Evolutionary conservation across 805 yeast genomes (phyloP), one percentile per base, ranked within the genome.

Genomic region (Pichia manshurica): DNA sequence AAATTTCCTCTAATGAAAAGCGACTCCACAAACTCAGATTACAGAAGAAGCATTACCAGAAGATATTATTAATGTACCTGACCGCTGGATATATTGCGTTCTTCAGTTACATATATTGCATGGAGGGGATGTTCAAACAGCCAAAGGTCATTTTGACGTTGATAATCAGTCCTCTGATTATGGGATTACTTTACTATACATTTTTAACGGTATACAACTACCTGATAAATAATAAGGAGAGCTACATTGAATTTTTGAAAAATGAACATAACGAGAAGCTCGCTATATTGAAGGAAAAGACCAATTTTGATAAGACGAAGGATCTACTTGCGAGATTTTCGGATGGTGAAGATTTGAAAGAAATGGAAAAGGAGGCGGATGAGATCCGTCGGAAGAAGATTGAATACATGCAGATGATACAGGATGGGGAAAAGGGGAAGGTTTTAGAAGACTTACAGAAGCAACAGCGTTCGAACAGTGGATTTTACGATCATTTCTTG

Each of bases 271-370:
- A 68, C 50, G 69, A 69, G 34, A 69, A 65, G 47, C 56, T 67
- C 25, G 57, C 59, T 16, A 65, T 62, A 36, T 59, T 64, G 35
- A 65, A 63, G 48, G 70, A 62, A 48, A 73, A 78, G 58, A 85
- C 96, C 15, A 84, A 86, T 54, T 91, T 79, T 63, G 77, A 84
- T 56, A 74, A 82, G 13, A 86, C 96, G 1, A 81, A 80, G 63
- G 80, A 84, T n/a, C 71, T 90, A 40, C 67, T 90, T 39, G 77
- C 74, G 44, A 73, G 89, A 57, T 89, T 77, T 54, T 56, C 66
- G 1, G 67, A 74, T 9, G 87, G 84, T 15, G 74, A 70, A 42
- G 81, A 77, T 58, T 50, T 67, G 17, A 53, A 58, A 42, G 66
- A 70, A 23, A 59, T 69, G 57, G 67, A 70, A 42, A 56, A 63